These are phyloP conservation scores for Colletotrichum sp. DNA, from an alignment of 2,329 filamentous ascomycete genomes.

Conservation along the genomic window DNA sequence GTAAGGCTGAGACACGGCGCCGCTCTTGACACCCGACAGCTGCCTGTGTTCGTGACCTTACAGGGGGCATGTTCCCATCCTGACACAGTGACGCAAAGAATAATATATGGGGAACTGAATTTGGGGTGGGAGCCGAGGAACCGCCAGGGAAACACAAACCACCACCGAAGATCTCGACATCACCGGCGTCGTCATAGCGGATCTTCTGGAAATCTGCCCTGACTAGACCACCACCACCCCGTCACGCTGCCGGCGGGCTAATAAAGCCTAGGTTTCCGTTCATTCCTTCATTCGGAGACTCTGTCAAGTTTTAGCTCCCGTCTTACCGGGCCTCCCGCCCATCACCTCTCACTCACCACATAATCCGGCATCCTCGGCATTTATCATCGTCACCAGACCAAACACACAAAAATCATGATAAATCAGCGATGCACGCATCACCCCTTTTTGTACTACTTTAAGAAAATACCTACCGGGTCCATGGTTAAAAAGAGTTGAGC, in stretches of 20 bases:
- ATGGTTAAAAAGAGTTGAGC: not conserved
- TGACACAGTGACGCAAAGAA: not conserved
- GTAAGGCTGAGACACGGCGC: slow-evolving; percentile 1
- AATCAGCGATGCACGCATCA: not conserved
- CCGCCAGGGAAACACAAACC: not conserved
- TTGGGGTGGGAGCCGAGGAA: not conserved
- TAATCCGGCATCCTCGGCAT: not conserved
- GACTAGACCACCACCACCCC: not conserved
- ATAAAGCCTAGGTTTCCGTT: not conserved
- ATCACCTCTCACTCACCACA: not conserved
- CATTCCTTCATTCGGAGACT: not conserved
- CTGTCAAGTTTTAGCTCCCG: not conserved
- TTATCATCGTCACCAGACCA: not conserved
- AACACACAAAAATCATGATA: not conserved
- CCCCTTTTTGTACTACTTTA: not conserved
- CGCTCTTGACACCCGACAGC: not conserved
- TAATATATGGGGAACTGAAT: not conserved
- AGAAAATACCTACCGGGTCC: not conserved
- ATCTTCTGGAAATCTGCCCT: not conserved
- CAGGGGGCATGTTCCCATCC: not conserved
- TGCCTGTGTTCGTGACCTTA: not conserved
- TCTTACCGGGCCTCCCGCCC: not conserved
- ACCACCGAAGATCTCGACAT: slow-evolving; percentile 12
- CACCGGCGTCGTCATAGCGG: slow-evolving; percentile 19
- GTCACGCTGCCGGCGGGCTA: not conserved